Evolutionary conservation across 1,284 basidiomycete species (phyloP).

Genomic region (Ceraceosorus guamensis): DNA sequence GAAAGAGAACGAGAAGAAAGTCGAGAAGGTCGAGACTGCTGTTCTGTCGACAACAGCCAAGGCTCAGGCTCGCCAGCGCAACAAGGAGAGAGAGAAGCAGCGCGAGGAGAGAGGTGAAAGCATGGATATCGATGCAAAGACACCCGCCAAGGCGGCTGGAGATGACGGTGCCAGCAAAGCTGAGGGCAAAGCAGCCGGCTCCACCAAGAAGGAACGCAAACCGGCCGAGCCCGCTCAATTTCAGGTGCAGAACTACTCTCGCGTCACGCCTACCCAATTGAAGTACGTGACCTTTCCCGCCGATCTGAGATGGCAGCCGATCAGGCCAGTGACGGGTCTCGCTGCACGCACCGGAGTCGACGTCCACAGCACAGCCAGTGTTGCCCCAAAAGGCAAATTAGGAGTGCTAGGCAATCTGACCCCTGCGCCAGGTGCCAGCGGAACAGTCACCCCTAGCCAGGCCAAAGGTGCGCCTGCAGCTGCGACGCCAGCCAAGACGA

Average conservation of each 20-base stretch:
- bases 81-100: conserved; percentile 40
- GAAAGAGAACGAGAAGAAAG: conserved; percentile 42
- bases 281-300: conserved; percentile 73
- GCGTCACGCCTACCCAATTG: conserved; percentile 84
- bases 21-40: conserved; percentile 46
- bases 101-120: conserved; percentile 25
- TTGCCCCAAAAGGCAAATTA: conserved; percentile 21
- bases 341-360: conserved; percentile 19
- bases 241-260: conserved; percentile 75
- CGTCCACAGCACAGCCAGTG: conserved; percentile 30
- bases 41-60: conserved; percentile 45
- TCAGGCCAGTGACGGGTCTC: conserved; percentile 63
- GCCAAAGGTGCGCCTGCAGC: conserved; percentile 10
- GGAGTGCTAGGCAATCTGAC: conserved; percentile 22
- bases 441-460: conserved; percentile 24
- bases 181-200: conserved; percentile 8
- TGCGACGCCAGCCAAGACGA: conserved; percentile 4
- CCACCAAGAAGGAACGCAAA: conserved; percentile 54
- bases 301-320: conserved; percentile 77
- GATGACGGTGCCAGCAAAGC: conserved; percentile 5
- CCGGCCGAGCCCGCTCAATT: conserved; percentile 65
- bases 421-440: conserved; percentile 31
- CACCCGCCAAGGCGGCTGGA: too few relatives aligned
- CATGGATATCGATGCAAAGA: conserved; percentile 37
- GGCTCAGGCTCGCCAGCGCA: conserved; percentile 41